These are phyloP conservation scores for Begonia fuchsioides DNA, from an alignment of 306 rosid species.

Conservation along the genomic window DNA sequence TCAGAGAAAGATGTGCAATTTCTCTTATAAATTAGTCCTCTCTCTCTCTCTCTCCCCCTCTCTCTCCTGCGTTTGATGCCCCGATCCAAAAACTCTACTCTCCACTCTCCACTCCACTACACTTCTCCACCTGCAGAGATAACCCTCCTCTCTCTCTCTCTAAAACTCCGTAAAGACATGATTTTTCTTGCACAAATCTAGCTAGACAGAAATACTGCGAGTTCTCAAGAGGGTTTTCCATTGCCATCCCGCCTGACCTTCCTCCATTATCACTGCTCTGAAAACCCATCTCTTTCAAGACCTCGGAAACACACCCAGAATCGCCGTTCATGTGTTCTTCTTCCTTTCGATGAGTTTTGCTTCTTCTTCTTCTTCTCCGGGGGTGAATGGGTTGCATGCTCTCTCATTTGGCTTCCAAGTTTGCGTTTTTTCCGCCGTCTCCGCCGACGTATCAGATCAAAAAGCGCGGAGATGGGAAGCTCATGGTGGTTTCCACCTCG, in stretches of 20 bases:
- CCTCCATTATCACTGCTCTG: constrained; percentile 5
- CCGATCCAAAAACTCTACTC: constrained; percentile 17
- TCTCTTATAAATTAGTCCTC: background rate
- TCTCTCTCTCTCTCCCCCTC: constrained; percentile 10
- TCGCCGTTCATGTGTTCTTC: background rate
- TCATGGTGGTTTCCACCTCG: constrained; percentile 47
- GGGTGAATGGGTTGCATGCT: constrained; percentile 87
- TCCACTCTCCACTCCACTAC: constrained; percentile 13
- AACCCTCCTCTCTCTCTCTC: constrained; percentile 10
- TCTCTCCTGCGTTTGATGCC: constrained; percentile 6
- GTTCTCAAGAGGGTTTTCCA: background rate
- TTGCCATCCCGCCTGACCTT: background rate
- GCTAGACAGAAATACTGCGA: constrained; percentile 3
- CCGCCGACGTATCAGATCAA: constrained; percentile 72
- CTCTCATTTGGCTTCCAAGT: constrained; percentile 75
- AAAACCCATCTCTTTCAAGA: background rate
- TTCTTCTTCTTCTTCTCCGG: constrained; percentile 15
- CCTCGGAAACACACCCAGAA: background rate
- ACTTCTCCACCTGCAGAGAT: no score
- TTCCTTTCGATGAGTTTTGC: constrained; percentile 35
- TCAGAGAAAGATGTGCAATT: constrained; percentile 7
- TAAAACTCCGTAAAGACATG: constrained; percentile 16
- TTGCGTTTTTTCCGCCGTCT: constrained; percentile 94
- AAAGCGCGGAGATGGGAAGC: constrained; percentile 44
- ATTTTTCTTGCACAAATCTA: constrained; percentile 14